Base-by-base conservation (phyloP, 192 early-diverging fungal species). In the Rhizophlyctis rosea region DNA sequence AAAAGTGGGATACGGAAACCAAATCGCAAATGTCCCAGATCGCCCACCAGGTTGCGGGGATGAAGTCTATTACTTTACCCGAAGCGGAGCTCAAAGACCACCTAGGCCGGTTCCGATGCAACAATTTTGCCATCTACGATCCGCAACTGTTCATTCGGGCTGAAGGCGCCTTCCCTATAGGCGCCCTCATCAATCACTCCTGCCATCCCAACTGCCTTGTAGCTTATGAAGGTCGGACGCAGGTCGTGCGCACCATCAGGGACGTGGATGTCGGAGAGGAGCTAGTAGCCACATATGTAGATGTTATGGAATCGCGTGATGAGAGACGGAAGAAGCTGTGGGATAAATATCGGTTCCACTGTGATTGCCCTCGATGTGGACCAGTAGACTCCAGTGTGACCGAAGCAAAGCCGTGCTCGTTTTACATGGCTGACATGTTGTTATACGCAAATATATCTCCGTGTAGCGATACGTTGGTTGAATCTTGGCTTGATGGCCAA, bases 141-240 rank as follows among this genome's bases (percentile, higher is more conserved):
- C 47, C 68, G 5, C 78, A 89, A 47, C 58, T 88, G 31, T 89
- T 87, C 61, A 62, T 71, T 7, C 7, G 55, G 13, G 88, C 79
- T 0, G 87, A 89, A 52, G 85, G 83, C 1, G 83, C 84, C 3
- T 67, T 61, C 47, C 86, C 87, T 1, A 47, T 89, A 1, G 87
- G 81, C 2, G 69, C 88, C 3, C 62, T 88, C 13, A 73, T 82
- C 44, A 86, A 88, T 55, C 86, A 89, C 59, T 87, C 86, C 13
- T 89, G 88, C 62, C 68, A 61, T 16, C 87, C 88, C 9, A 87
- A 87, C 59, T 72, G 78, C 24, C 76, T 78, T 31, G 74, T 81
- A 1, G 71, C 81, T 61, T 89, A 84, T 50, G 61, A 64, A 2
- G 67, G 60, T 2, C 23, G 27, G 16, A 55, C 32, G 11, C 84